These are phyloP conservation scores for Schwanniomyces etchellsii DNA, from an alignment of 1,139 yeast species.

Conservation along the genomic window DNA sequence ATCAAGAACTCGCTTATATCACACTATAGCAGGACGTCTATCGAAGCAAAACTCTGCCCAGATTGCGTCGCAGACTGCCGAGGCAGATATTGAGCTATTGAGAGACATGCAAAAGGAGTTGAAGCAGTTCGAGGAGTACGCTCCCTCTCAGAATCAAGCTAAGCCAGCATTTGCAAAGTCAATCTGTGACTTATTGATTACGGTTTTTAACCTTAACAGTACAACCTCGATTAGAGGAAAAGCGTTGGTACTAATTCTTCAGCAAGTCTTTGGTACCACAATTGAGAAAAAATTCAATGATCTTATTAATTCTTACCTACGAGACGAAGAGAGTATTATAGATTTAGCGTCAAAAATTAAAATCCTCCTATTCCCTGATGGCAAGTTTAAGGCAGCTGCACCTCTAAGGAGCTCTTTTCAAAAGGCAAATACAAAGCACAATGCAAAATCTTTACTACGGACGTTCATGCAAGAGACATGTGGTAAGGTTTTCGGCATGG, in stretches of 20 bases:
- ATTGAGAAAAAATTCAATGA: slow-evolving; percentile 66
- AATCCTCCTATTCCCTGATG: slow-evolving; percentile 61
- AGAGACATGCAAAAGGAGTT: slow-evolving; percentile 40
- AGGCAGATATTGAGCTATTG: slow-evolving; percentile 17
- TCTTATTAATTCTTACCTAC: slow-evolving; percentile 22
- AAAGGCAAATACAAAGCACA: slow-evolving; percentile 47
- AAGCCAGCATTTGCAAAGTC: slow-evolving; percentile 60
- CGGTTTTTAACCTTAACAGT: slow-evolving; percentile 64
- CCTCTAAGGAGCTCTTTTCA: slow-evolving; percentile 44
- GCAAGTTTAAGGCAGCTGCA: slow-evolving; percentile 42
- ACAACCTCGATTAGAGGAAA: slow-evolving; percentile 80
- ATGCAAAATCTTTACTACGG: slow-evolving; percentile 54
- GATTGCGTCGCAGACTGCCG: background rate
- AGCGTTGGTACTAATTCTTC: slow-evolving; percentile 75
- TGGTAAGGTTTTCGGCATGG: slow-evolving; percentile 69
- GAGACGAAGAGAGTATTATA: slow-evolving; percentile 46
- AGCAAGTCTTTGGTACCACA: slow-evolving; percentile 84
- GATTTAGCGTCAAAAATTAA: slow-evolving; percentile 40
- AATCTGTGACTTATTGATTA: slow-evolving; percentile 68
- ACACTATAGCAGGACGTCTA: slow-evolving; percentile 41
- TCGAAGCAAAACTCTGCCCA: slow-evolving; percentile 15
- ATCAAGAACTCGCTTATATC: slow-evolving; percentile 35
- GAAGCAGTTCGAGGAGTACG: slow-evolving; percentile 31
- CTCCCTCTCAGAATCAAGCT: slow-evolving; percentile 12
- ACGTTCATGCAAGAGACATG: slow-evolving; percentile 59